Evolutionary conservation across 108 stramenopile genomes (phyloP).

Genomic region (Schizochytrium sp.): DNA sequence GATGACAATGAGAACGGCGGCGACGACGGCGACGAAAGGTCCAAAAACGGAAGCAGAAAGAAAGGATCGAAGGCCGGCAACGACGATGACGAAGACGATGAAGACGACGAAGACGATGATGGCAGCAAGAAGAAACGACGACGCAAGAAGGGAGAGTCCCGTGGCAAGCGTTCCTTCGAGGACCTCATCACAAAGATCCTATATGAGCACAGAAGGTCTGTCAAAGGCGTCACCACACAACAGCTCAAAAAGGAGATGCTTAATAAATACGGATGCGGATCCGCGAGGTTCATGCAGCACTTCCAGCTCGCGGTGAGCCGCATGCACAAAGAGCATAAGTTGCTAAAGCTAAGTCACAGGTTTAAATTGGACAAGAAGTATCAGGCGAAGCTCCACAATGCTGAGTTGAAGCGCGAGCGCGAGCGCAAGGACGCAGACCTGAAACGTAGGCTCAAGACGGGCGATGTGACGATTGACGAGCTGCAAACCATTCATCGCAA

Average conservation of each 20-base stretch:
- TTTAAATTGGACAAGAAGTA: not conserved
- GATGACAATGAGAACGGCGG: not conserved
- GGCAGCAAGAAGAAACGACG: not conserved
- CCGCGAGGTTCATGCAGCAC: constrained; percentile 46
- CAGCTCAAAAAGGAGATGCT: constrained; percentile 44
- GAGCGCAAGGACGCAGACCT: constrained; percentile 32
- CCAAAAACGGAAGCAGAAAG: not conserved
- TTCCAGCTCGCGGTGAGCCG: constrained; percentile 15
- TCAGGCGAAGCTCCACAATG: not conserved
- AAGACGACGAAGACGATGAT: not conserved
- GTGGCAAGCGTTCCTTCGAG: not conserved
- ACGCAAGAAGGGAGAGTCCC: not conserved
- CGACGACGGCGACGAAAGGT: not conserved
- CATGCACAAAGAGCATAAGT: not conserved
- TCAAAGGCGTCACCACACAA: constrained; percentile 17
- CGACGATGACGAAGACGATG: not conserved
- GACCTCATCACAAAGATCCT: constrained; percentile 30
- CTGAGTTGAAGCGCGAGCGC: not conserved
- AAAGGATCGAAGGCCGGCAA: not conserved
- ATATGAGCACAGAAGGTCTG: not conserved
- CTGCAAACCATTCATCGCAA: not conserved
- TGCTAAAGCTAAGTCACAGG: not conserved
- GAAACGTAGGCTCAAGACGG: not conserved
- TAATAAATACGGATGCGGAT: constrained; percentile 2
- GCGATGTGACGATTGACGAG: constrained; percentile 8